Evolutionary conservation across 192 early-diverging fungal species (phyloP).

Genomic region (Cetraspora pellucida): DNA sequence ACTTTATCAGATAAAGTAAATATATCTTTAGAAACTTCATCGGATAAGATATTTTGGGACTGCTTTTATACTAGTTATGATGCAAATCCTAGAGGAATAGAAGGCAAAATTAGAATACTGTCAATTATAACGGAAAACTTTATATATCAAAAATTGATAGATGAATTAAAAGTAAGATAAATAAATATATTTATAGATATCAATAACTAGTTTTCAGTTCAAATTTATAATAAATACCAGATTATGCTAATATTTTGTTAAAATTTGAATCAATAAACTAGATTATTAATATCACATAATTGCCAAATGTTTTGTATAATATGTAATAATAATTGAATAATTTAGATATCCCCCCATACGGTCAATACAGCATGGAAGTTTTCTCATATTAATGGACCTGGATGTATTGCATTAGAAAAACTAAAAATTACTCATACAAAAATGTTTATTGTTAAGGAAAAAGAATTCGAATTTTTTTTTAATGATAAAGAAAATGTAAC

Average conservation of each 20-base stretch:
- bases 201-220: too few species aligned
- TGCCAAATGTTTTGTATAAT: neutral
- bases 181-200: too few species aligned
- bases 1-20: too few species aligned
- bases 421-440: neutral
- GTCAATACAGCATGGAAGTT: neutral
- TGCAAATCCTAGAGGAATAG: neutral
- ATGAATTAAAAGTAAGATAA: constrained; percentile 3
- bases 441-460: neutral
- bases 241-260: too few species aligned
- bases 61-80: neutral
- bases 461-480: neutral
- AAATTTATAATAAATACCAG: too few species aligned
- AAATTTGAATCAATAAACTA: too few species aligned
- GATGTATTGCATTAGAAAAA: neutral
- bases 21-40: neutral
- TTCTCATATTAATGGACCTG: neutral
- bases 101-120: neutral
- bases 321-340: neutral
- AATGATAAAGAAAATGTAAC: neutral
- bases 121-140: neutral
- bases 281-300: too few species aligned
- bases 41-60: neutral
- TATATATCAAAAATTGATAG: neutral
- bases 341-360: neutral